Conservation (phyloP, 2,329 filamentous ascomycete genomes). For the Exophiala phaeomuriformis region DNA sequence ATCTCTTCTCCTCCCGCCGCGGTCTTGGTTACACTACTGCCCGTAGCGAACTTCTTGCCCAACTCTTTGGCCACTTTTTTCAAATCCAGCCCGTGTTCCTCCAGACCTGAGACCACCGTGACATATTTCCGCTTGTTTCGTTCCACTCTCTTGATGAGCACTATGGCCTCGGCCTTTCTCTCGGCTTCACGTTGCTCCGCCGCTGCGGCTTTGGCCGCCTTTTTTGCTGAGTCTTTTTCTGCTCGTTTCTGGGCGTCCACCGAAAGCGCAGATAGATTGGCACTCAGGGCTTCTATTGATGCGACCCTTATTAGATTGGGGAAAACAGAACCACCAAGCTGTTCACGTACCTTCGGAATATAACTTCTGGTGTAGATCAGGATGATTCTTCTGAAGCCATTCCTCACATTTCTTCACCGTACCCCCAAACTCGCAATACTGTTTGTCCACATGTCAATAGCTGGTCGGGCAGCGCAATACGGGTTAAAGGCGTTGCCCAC, state of each 20-base stretch:
- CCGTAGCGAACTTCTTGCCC: slow-evolving; percentile 97
- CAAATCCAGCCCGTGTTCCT: slow-evolving; percentile 82
- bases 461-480: neutral
- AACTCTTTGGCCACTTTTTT: slow-evolving; percentile 97
- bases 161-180: slow-evolving; percentile 70
- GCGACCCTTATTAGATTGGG: slow-evolving; percentile 1
- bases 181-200: slow-evolving; percentile 76
- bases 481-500: slow-evolving; percentile 39
- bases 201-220: slow-evolving; percentile 86
- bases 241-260: slow-evolving; percentile 90
- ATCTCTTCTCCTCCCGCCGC: slow-evolving; percentile 87
- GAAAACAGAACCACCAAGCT: neutral
- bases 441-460: slow-evolving; percentile 21
- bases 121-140: slow-evolving; percentile 97
- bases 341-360: slow-evolving; percentile 69
- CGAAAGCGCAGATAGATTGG: slow-evolving; percentile 76
- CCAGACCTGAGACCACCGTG: slow-evolving; percentile 82
- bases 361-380: slow-evolving; percentile 65
- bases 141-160: slow-evolving; percentile 94
- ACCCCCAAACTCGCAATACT: slow-evolving; percentile 99
- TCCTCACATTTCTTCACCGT: slow-evolving; percentile 96
- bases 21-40: slow-evolving; percentile 82
- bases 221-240: slow-evolving; percentile 93
- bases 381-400: slow-evolving; percentile 74
- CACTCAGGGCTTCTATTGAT: slow-evolving; percentile 64